Conservation (phyloP, 148 eudicot genomes). For the Euryodendron excelsum region DNA sequence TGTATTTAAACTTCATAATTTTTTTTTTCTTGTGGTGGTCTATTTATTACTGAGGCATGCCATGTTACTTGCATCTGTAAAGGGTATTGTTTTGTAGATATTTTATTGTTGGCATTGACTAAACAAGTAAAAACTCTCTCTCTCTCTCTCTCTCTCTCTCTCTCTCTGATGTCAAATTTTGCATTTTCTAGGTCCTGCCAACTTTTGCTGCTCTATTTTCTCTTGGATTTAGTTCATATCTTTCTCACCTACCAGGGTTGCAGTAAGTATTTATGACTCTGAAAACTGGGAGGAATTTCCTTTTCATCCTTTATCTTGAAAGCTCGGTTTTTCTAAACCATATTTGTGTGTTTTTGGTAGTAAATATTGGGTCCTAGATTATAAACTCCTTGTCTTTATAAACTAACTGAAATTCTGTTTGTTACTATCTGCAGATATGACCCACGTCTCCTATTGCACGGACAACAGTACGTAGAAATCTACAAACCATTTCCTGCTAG, state of each 20-base stretch:
- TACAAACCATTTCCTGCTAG: constrained; percentile 82
- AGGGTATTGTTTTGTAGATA: not conserved
- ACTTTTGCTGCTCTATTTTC: constrained; percentile 70
- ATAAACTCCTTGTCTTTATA: not conserved
- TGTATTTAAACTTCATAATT: not conserved
- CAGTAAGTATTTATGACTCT: constrained; percentile 43
- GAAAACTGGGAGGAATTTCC: not conserved
- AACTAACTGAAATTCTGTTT: constrained; percentile 13
- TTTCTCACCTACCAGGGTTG: constrained; percentile 57
- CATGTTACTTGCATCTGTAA: not conserved
- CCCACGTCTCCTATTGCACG: constrained; percentile 83
- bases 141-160: constrained; percentile 2
- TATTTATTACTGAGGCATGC: not conserved
- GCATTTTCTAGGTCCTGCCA: constrained; percentile 72
- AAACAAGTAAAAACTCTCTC: not conserved
- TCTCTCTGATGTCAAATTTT: not conserved
- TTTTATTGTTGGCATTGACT: not conserved
- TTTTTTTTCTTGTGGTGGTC: not conserved
- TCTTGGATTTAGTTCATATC: constrained; percentile 30
- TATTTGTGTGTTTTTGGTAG: not conserved
- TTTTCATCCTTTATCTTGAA: not conserved
- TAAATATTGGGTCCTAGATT: not conserved
- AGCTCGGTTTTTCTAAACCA: not conserved
- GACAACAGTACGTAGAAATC: constrained; percentile 87
- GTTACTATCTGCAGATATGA: constrained; percentile 52